Percentiles rank a stretch among this genome's conserved stretches.
Conservation (phyloP, 2,329 filamentous ascomycete species). For the Tympanopsis confertula region DNA sequence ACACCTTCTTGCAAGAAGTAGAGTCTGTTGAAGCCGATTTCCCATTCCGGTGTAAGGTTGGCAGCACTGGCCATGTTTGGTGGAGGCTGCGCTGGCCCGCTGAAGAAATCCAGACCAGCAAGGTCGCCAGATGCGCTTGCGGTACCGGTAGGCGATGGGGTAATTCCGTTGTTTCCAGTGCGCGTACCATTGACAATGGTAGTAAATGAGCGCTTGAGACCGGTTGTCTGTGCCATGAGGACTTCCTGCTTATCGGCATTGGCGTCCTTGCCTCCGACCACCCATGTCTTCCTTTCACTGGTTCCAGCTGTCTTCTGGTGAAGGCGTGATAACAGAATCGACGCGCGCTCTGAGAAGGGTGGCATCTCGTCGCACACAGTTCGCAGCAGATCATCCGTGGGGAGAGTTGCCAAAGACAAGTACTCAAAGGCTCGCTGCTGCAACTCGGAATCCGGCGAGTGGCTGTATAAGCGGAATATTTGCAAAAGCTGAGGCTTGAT, state of each 20-base stretch:
- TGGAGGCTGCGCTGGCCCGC: constrained; percentile 9
- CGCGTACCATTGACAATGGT: constrained; percentile 30
- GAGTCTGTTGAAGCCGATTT: constrained; percentile 74
- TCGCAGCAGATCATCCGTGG: constrained; percentile 79
- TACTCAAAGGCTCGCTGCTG: constrained; percentile 97
- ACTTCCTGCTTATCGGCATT: constrained; percentile 74
- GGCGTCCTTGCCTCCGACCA: constrained; percentile 91
- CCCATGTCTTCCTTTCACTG: constrained; percentile 92
- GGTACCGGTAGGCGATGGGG: background rate
- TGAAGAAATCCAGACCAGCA: background rate
- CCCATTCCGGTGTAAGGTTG: constrained; percentile 90
- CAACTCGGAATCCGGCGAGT: constrained; percentile 86
- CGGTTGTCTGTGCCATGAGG: constrained; percentile 67
- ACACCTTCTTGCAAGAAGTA: constrained; percentile 74
- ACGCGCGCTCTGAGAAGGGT: constrained; percentile 88
- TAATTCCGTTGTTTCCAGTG: constrained; percentile 23
- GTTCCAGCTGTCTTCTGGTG: constrained; percentile 90
- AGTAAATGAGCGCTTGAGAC: constrained; percentile 79
- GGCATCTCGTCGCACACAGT: constrained; percentile 99
- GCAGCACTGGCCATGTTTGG: constrained; percentile 86
- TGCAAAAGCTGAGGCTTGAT: constrained; percentile 91
- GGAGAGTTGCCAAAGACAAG: constrained; percentile 70
- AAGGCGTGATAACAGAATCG: constrained; percentile 77
- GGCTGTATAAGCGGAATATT: constrained; percentile 84
- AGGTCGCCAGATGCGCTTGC: background rate